phyloP scores from a whole-genome alignment of 2,329 filamentous ascomycete species.

The Colletotrichum incanum region DNA sequence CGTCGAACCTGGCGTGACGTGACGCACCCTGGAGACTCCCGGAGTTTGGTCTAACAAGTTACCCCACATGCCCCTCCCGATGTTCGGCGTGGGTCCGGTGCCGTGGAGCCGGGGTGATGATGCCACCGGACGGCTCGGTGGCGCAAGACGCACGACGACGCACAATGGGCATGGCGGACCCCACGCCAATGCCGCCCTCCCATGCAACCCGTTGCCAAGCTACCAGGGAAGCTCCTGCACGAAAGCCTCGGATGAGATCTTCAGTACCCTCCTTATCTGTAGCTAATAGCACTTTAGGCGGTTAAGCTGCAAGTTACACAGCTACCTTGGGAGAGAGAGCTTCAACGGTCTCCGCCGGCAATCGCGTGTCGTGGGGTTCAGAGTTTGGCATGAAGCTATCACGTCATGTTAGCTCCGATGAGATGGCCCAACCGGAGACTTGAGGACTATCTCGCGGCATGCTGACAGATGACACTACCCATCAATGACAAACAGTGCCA shows the following conservation, averaged over 20 bases:
- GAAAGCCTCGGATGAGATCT: conserved; percentile 5
- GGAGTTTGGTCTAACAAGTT: background rate
- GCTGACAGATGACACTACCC: background rate
- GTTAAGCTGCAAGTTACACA: conserved; percentile 10
- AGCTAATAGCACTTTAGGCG: conserved; percentile 1
- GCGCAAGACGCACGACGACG: conserved; percentile 39
- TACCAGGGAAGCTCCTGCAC: conserved; percentile 19
- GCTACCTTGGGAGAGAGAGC: background rate
- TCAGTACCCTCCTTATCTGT: conserved; percentile 3
- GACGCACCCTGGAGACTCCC: conserved; percentile 18
- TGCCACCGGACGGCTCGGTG: conserved; percentile 41
- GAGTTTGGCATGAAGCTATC: conserved; percentile 30
- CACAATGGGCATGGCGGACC: conserved; percentile 16
- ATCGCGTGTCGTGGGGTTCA: conserved; percentile 8
- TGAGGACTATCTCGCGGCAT: background rate
- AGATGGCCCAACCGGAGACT: conserved; percentile 23
- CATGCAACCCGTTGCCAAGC: background rate
- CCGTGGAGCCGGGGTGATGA: conserved; percentile 41
- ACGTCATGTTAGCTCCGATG: conserved; percentile 44
- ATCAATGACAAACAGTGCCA: background rate
- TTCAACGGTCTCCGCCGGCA: background rate
- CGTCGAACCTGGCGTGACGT: conserved; percentile 5
- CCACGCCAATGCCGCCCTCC: conserved; percentile 2
- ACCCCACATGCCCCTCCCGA: conserved; percentile 40
- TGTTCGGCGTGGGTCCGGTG: conserved; percentile 41